phyloP scores from a whole-genome alignment of 2,329 filamentous ascomycete genomes.

The Polychaeton citri region DNA sequence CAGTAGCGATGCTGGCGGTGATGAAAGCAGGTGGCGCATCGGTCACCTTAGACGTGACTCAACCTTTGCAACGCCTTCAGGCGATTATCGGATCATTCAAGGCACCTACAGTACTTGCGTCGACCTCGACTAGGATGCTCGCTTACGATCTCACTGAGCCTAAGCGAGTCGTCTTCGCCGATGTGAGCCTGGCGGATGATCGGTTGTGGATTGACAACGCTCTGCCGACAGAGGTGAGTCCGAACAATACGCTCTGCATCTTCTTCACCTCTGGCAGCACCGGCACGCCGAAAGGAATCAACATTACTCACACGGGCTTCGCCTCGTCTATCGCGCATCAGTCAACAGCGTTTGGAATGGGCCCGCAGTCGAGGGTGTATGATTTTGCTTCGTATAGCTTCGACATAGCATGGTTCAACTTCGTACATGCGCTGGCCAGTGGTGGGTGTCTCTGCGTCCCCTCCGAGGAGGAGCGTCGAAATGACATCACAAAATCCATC shows the following conservation, averaged over 20 bases:
- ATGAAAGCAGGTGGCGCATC: slow-evolving; percentile 25
- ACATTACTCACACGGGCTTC: slow-evolving; percentile 4
- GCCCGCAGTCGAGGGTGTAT: slow-evolving; percentile 39
- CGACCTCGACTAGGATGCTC: background rate
- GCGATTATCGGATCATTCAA: slow-evolving; percentile 1
- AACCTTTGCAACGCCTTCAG: slow-evolving; percentile 5
- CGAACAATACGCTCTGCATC: slow-evolving; percentile 6
- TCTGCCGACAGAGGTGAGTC: slow-evolving; percentile 26
- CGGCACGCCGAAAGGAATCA: slow-evolving; percentile 11
- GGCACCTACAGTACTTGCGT: slow-evolving; percentile 8
- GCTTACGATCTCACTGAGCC: no score
- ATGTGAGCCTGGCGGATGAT: no score
- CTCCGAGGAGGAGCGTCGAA: slow-evolving; percentile 32
- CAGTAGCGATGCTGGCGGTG: slow-evolving; percentile 25
- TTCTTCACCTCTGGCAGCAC: slow-evolving; percentile 16
- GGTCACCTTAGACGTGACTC: slow-evolving; percentile 23
- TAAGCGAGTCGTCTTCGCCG: background rate
- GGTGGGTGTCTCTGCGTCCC: slow-evolving; percentile 37
- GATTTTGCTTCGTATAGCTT: slow-evolving; percentile 34
- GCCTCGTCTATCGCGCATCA: slow-evolving; percentile 2
- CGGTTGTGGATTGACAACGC: background rate
- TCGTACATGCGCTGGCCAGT: slow-evolving; percentile 23
- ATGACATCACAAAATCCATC: slow-evolving; percentile 32
- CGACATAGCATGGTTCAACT: slow-evolving; percentile 27
- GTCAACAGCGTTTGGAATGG: slow-evolving; percentile 4